Evolutionary conservation across 2,329 filamentous ascomycete genomes (phyloP).

Genomic region (Microcyclosporella mali): DNA sequence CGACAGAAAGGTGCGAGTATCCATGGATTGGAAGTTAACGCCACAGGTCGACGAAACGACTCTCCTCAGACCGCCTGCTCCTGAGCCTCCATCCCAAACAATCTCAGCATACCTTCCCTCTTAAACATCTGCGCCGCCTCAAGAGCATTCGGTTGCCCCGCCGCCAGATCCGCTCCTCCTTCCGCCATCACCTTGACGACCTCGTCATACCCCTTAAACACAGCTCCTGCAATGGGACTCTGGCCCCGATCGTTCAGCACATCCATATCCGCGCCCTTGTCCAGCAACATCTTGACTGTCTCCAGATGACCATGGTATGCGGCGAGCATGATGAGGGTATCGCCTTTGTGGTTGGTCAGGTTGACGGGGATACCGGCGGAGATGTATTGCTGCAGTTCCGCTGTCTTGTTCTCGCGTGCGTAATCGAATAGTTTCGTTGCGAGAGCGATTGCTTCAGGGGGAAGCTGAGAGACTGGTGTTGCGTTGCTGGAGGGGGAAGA

Average conservation of each 20-base stretch:
- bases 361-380: slow-evolving; percentile 61
- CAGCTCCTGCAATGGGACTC: slow-evolving; percentile 62
- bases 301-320: slow-evolving; percentile 62
- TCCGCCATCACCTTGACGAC: slow-evolving; percentile 52
- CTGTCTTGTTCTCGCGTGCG: slow-evolving; percentile 54
- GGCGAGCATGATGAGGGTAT: slow-evolving; percentile 69
- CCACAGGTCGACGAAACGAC: too few relatives aligned
- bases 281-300: slow-evolving; percentile 55
- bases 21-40: too few relatives aligned
- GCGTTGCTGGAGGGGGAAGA: slow-evolving; percentile 1
- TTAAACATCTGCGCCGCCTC: slow-evolving; percentile 45
- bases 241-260: slow-evolving; percentile 62
- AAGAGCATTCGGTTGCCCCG: slow-evolving; percentile 42
- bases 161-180: slow-evolving; percentile 36
- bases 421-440: slow-evolving; percentile 62
- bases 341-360: slow-evolving; percentile 66
- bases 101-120: slow-evolving; percentile 31
- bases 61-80: too few relatives aligned
- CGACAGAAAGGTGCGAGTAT: too few relatives aligned
- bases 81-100: slow-evolving; percentile 29
- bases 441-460: slow-evolving; percentile 60
- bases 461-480: slow-evolving; percentile 34
- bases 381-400: slow-evolving; percentile 58
- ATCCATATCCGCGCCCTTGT: slow-evolving; percentile 61
- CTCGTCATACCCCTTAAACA: slow-evolving; percentile 64